Base-by-base conservation (phyloP, 176 grass and related monocot genomes). In the Lolium multiflorum region DNA sequence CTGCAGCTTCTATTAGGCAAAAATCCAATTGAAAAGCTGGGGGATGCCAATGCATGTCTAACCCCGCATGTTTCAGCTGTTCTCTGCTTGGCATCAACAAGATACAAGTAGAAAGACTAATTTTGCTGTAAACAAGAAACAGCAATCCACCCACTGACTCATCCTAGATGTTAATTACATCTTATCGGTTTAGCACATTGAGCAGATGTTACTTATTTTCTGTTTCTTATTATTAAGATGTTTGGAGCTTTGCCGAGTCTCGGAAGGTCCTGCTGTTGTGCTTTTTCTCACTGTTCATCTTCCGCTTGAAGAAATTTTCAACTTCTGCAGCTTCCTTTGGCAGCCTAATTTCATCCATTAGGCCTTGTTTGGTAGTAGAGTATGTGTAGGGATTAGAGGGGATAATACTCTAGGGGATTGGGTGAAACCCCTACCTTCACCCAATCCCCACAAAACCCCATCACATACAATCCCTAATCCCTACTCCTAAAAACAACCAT, bases 321-420 rank as follows among this genome's bases (percentile, higher is more conserved):
- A 64, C 28, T 43, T 81, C 10, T 43, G 56, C 15, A 74, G 59
- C 78, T 28, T 81, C 69, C 17, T 24, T 17, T 15, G 56, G 57
- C 7, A 81, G 11, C 17, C 43, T 46, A 3, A 1, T 74, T 63
- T 87, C 68, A 4, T 74, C 78, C 85, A 43, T 87, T 2, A n/a
- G n/a, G n/a, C n/a, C n/a, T n/a, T n/a, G n/a, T n/a, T n/a, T n/a
- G n/a, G n/a, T n/a, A n/a, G n/a, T n/a, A n/a, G n/a, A n/a, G n/a
- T n/a, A n/a, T n/a, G n/a, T n/a, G n/a, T n/a, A n/a, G n/a, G n/a
- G n/a, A n/a, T n/a, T n/a, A n/a, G n/a, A n/a, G n/a, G n/a, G n/a
- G n/a, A n/a, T n/a, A n/a, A n/a, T n/a, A n/a, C n/a, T n/a, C n/a
- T n/a, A n/a, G n/a, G n/a, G n/a, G n/a, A n/a, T n/a, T n/a, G n/a